A percentile compares a stretch with the other conserved stretches of the same genome.
Evolutionary conservation across 129 eudicot species (phyloP).

Genomic region (Cynara cardunculus): DNA sequence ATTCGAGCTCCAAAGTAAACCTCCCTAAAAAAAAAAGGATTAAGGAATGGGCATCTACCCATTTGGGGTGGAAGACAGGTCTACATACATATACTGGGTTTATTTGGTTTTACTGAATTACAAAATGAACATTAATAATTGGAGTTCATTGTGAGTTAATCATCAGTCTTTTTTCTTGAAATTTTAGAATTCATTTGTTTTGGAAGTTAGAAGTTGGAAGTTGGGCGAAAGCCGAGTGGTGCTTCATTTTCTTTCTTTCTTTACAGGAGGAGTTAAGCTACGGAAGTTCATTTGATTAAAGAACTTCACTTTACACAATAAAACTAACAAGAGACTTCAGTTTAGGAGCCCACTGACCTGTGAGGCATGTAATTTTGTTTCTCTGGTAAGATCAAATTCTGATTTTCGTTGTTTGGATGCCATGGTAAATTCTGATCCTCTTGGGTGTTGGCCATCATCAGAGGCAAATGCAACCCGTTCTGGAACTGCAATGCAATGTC

Average conservation of each 20-base stretch:
- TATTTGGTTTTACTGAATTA: neutral
- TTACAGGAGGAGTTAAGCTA: neutral
- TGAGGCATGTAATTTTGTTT: constrained; percentile 49
- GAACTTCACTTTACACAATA: neutral
- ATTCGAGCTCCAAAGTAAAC: neutral
- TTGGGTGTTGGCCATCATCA: constrained; percentile 50
- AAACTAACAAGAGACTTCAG: neutral
- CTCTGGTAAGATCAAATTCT: constrained; percentile 42
- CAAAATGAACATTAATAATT: neutral
- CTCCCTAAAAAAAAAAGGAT: neutral
- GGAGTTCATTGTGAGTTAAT: neutral
- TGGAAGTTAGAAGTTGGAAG: neutral
- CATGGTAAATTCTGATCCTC: constrained; percentile 55
- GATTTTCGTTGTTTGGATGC: constrained; percentile 60
- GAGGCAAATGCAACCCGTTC: constrained; percentile 55
- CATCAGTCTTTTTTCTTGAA: neutral
- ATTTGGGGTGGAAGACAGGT: neutral
- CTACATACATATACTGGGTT: neutral
- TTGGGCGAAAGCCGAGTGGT: neutral
- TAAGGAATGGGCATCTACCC: neutral
- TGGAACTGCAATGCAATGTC: constrained; percentile 47
- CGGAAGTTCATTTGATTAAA: neutral
- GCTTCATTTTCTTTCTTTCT: neutral
- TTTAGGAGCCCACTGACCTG: constrained; percentile 41
- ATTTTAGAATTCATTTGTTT: neutral